Base-by-base conservation (phyloP, 495 filamentous ascomycete species). In the Penicillium bialowiezense region DNA sequence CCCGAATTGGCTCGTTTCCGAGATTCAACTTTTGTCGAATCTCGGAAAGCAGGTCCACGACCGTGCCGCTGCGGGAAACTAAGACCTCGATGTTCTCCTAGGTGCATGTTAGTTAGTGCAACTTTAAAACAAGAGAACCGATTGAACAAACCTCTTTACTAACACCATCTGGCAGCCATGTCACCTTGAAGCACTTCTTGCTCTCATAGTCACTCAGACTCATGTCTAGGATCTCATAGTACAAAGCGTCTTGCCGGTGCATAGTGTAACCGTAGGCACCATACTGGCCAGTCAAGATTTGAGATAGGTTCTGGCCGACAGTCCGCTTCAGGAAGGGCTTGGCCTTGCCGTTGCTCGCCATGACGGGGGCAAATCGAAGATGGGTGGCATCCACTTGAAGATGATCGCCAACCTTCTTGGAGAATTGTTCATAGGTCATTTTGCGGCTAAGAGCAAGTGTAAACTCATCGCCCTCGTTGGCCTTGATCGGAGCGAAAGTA, bases 221-320 rank as follows among this genome's bases (percentile, higher is more conserved):
- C 71, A 95, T 90, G 38, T 99, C 93, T 23, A 99, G 72, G 13
- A 96, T 78, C 65, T 99, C 93, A 53, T 90, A 97, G 64, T 82
- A 96, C 23, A 99, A 70, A 7, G 83, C 79, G 66, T 97, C 90
- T 21, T 76, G 58, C 28, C 84, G 77, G 56, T 89, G 88, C 60
- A 83, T 84, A 58, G 75, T 80, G 50, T 78, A 87, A 44, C 71
- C 67, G 63, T 85, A 86, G 19, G 71, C 74, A 51, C 72, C 71
- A 50, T 86, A 84, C 20, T 83, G 74, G 13, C 87, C 83, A 46
- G 71, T 82, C 7, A 97, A 75, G 35, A 96, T 91, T 43, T 76
- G 79, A 35, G 73, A 69, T 4, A 97, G 74, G 6, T 75, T 93
- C 50, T 81, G 77, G 10, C 52, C 82, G 35, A 74, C 75, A 37